Evolutionary conservation across 2,329 filamentous ascomycete species (phyloP).

Genomic region (Fusarium decemcellulare): DNA sequence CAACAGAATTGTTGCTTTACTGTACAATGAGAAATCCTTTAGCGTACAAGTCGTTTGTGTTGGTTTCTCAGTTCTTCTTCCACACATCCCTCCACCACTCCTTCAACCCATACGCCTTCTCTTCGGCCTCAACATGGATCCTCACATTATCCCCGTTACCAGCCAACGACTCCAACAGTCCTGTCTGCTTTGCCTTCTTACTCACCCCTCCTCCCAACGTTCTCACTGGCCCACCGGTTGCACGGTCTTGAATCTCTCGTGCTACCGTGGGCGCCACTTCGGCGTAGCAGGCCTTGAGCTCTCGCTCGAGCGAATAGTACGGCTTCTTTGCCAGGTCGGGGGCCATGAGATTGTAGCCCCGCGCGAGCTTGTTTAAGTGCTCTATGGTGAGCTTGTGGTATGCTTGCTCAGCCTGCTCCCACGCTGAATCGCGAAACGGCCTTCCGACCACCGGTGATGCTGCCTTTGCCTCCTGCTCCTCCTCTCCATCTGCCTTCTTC

Average conservation of each 20-base stretch:
- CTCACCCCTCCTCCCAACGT: conserved; percentile 47
- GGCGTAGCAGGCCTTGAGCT: conserved; percentile 85
- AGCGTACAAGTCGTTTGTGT: conserved; percentile 2
- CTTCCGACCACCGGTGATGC: conserved; percentile 51
- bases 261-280: conserved; percentile 86
- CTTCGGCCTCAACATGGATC: conserved; percentile 80
- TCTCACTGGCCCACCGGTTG: conserved; percentile 59
- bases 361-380: conserved; percentile 83
- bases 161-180: conserved; percentile 74
- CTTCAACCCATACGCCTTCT: conserved; percentile 85
- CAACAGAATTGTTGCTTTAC: no score
- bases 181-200: conserved; percentile 53
- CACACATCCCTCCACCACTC: conserved; percentile 92
- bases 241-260: conserved; percentile 79
- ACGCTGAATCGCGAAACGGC: conserved; percentile 84
- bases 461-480: conserved; percentile 45
- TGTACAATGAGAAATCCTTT: background rate
- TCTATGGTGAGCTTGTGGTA: conserved; percentile 84
- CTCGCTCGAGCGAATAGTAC: conserved; percentile 87
- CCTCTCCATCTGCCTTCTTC: conserved; percentile 60
- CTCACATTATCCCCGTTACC: conserved; percentile 62
- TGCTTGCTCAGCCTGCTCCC: conserved; percentile 79
- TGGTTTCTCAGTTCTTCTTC: conserved; percentile 46
- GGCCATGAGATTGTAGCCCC: conserved; percentile 96
- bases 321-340: conserved; percentile 94